Base-by-base conservation (phyloP, 1,139 yeast species). In the Taiozyma sp. region DNA sequence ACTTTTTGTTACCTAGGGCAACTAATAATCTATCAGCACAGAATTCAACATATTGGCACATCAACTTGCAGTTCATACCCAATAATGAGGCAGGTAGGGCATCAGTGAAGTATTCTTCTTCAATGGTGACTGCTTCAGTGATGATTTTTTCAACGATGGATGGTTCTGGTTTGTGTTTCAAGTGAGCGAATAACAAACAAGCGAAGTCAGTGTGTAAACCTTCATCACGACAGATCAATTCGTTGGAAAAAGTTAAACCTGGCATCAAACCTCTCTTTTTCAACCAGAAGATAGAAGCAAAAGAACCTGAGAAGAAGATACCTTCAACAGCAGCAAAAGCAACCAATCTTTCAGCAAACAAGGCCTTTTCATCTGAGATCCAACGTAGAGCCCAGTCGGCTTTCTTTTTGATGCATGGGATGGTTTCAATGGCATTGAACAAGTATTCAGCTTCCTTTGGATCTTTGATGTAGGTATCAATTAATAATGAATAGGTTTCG, bases 311-410 rank as follows among this genome's bases (percentile, higher is more conserved):
- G 78, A 93, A 92, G 83, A 93, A 93, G 62, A 95, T 89, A 75
- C 99, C 99, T 76, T 93, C 99, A 55, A 93, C 97, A 55, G 99
- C 99, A 55, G 99, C 99, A 68, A 93, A 93, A 22, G 99, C 99
- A 58, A 95, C 96, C 64, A 93, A 80, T 72, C 99, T 87, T 78
- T 93, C 98, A 62, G 85, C 97, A 66, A 88, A 93, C 59, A 92
- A 79, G 22, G 97, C 96, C 52, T 86, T 85, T 38, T 84, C 80
- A 68, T 91, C 96, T 57, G 81, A 75, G 67, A 93, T 93, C 99
- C 99, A 93, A 75, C 95, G 83, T 69, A 92, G 76, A 49, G 98
- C 97, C 97, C 98, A 93, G 62, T 91, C 96, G 55, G 98, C 97
- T 80, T 95, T 95, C 78, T 87, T 89, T 73, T 84, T 87, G 71